phyloP scores from a whole-genome alignment of 1,284 basidiomycete species.

The Somion occarium region DNA sequence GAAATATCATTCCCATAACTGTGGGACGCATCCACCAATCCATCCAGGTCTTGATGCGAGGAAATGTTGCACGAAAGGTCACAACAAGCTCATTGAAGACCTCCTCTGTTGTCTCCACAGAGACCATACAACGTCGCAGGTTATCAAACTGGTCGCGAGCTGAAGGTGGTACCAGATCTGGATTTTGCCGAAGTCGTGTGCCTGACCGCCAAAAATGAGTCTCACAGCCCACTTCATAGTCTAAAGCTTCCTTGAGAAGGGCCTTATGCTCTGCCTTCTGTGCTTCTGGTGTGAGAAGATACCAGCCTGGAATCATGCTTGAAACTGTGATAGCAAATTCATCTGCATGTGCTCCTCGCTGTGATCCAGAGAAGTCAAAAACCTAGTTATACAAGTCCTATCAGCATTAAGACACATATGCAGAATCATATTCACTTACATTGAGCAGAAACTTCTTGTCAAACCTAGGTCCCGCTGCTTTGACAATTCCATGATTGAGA shows the following conservation, averaged over 20 bases:
- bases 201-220: constrained; percentile 5
- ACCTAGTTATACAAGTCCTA: constrained; percentile 1
- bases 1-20: constrained; percentile 22
- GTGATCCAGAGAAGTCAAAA: constrained; percentile 10
- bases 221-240: constrained; percentile 5
- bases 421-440: background rate
- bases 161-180: constrained; percentile 1
- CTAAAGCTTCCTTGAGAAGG: background rate
- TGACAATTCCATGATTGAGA: constrained; percentile 4
- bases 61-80: background rate
- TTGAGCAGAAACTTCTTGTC: constrained; percentile 2
- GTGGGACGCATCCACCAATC: constrained; percentile 19
- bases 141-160: background rate
- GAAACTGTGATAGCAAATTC: constrained; percentile 5
- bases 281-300: background rate
- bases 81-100: background rate
- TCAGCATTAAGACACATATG: background rate
- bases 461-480: constrained; percentile 5
- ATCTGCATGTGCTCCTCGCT: constrained; percentile 6
- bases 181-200: constrained; percentile 1
- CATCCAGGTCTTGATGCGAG: constrained; percentile 13
- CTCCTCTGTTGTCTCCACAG: background rate
- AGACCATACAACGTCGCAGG: background rate
- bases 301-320: background rate
- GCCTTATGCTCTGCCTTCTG: background rate